Base-by-base conservation (phyloP, 441 rosid genomes). In the Gossypium schwendimanii region DNA sequence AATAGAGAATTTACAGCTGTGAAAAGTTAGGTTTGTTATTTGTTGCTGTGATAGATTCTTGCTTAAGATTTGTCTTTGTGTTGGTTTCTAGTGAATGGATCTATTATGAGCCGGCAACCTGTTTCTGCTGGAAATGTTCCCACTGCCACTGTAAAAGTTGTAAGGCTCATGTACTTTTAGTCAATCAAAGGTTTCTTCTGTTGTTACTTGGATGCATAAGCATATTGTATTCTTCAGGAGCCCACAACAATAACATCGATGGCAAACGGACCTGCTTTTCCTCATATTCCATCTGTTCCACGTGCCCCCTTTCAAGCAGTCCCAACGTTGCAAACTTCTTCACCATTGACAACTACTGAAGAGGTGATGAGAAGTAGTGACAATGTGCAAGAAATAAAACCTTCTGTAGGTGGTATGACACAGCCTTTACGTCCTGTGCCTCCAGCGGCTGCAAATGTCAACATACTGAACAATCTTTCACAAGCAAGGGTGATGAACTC, bases 401-500 rank as follows among this genome's bases (percentile, higher is more conserved):
- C 99, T 69, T 81, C 79, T 65, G 91, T 95, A 45, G 78, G 85
- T 83, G 87, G 84, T 50, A 83, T 91, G 81, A 75, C 94, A 61
- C 92, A 85, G 59, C 80, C 96, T 73, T 77, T 80, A 75, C 93
- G 97, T 63, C 82, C 97, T 71, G 85, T 81, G 76, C 86, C 88
- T 76, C 86, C 95, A 39, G 53, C 69, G 73, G 85, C 86, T 74
- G 91, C 92, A 33, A 95, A 95, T 79, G 95, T 92, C 67, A 95
- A 84, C 84, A 90, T 93, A 81, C 77, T 95, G 74, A 95, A 93
- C 81, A 87, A 88, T 82, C 91, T 95, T 73, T 87, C 94, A 79
- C 98, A 91, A 87, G 97, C 87, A 69, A 85, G 97, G 81, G 93
- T 85, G 76, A 90, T 89, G 91, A 92, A 84, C 84, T 89, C 97